Percentiles rank a stretch among this genome's conserved stretches.
phyloP scores from a whole-genome alignment of 2,329 filamentous ascomycete genomes.

The Fusarium continuum region DNA sequence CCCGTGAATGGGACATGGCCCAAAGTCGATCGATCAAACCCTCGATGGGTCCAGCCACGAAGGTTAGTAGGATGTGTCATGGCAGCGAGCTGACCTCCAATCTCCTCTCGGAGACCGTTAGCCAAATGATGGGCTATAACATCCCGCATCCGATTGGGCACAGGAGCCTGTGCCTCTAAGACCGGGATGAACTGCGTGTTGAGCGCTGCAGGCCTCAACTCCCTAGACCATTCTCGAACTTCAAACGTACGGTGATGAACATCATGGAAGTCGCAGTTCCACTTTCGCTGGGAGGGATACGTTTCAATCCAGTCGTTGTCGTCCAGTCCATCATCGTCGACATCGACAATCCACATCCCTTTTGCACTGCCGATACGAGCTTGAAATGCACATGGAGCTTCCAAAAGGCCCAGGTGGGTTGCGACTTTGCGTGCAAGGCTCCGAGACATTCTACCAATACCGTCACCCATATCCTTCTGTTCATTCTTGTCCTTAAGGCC shows the following conservation, averaged over 20 bases:
- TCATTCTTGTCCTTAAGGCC: constrained; percentile 60
- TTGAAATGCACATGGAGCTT: constrained; percentile 73
- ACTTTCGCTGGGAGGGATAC: constrained; percentile 74
- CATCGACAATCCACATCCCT: constrained; percentile 76
- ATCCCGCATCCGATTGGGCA: constrained; percentile 55
- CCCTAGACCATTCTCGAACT: constrained; percentile 56
- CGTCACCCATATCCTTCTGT: constrained; percentile 68
- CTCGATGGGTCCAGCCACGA: constrained; percentile 62
- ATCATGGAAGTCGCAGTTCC: constrained; percentile 61
- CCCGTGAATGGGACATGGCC: constrained; percentile 56
- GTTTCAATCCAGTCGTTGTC: constrained; percentile 72
- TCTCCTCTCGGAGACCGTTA: constrained; percentile 59
- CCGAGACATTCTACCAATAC: constrained; percentile 72
- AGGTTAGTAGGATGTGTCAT: constrained; percentile 61
- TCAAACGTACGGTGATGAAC: constrained; percentile 70
- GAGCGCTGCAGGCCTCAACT: constrained; percentile 59
- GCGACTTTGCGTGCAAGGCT: constrained; percentile 65
- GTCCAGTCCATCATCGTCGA: constrained; percentile 51
- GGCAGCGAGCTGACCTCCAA: constrained; percentile 61
- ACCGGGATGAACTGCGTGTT: constrained; percentile 77
- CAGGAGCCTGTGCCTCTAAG: constrained; percentile 66
- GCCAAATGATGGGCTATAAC: constrained; percentile 60
- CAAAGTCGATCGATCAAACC: constrained; percentile 51
- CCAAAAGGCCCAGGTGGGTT: constrained; percentile 57
- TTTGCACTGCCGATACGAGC: constrained; percentile 77